These are phyloP conservation scores for Achlya hypogyna DNA, from an alignment of 352 stramenopile genomes.

Conservation along the genomic window DNA sequence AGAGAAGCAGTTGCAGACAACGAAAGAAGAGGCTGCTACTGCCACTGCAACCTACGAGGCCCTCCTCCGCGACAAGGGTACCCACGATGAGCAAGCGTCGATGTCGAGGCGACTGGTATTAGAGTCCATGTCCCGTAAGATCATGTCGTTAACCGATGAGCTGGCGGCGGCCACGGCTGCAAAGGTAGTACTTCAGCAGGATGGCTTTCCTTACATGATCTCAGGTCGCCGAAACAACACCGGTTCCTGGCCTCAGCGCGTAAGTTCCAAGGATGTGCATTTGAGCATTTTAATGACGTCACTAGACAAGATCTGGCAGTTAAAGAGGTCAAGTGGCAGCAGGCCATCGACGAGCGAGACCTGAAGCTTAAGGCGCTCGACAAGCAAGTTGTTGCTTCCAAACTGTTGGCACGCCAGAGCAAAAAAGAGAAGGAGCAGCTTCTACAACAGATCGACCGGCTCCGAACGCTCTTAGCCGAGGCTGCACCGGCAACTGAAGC, in stretches of 20 bases:
- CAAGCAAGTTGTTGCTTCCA: slow-evolving; percentile 54
- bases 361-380: slow-evolving; percentile 40
- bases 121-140: slow-evolving; percentile 4
- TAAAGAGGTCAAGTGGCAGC: slow-evolving; percentile 32
- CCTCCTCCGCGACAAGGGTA: neutral
- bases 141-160: neutral
- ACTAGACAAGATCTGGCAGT: slow-evolving; percentile 8
- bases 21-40: slow-evolving; percentile 23
- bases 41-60: neutral
- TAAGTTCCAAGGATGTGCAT: neutral
- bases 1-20: slow-evolving; percentile 46
- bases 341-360: slow-evolving; percentile 36
- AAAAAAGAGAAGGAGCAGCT: slow-evolving; percentile 69
- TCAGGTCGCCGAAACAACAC: neutral
- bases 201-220: neutral
- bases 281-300: neutral
- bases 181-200: neutral
- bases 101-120: neutral
- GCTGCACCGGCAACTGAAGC: slow-evolving; percentile 6
- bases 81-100: neutral
- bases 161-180: neutral
- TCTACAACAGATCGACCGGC: slow-evolving; percentile 32
- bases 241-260: neutral
- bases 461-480: slow-evolving; percentile 20
- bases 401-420: slow-evolving; percentile 47